phyloP scores from a whole-genome alignment of 805 yeast genomes.

The Zygotorulaspora chibaensis region DNA sequence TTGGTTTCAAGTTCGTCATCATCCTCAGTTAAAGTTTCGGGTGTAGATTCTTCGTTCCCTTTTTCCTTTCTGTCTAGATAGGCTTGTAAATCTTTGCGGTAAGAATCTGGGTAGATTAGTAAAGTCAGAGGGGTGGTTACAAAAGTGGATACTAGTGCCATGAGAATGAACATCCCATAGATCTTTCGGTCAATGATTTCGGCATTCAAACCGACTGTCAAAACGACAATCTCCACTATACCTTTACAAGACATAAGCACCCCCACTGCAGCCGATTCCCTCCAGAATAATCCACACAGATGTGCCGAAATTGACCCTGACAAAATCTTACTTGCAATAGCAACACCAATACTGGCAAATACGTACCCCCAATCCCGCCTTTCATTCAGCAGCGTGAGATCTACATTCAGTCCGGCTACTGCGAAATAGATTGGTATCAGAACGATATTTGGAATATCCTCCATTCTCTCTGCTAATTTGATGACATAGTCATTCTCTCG shows the following conservation, averaged over 20 bases:
- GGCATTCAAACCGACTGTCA: conserved; percentile 69
- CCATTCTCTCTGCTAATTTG: conserved; percentile 66
- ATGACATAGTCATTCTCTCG: conserved; percentile 71
- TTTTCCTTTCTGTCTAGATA: conserved; percentile 29
- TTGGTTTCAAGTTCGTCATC: conserved; percentile 1
- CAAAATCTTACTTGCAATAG: conserved; percentile 59
- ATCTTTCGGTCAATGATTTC: conserved; percentile 59
- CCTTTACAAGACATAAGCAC: conserved; percentile 86
- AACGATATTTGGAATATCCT: conserved; percentile 67
- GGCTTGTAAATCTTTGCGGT: conserved; percentile 47
- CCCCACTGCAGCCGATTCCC: conserved; percentile 75
- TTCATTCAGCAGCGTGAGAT: conserved; percentile 55
- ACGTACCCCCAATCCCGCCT: conserved; percentile 80
- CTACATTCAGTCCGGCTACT: conserved; percentile 67
- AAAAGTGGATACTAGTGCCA: conserved; percentile 77
- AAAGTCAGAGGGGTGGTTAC: conserved; percentile 73
- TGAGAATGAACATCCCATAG: conserved; percentile 75
- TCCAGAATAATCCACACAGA: conserved; percentile 58
- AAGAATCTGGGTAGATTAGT: conserved; percentile 55
- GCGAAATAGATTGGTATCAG: conserved; percentile 78
- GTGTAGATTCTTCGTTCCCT: conserved; percentile 29
- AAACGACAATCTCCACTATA: conserved; percentile 77
- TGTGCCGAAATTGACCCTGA: conserved; percentile 69
- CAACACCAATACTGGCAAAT: conserved; percentile 61
- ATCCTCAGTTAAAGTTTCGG: background rate